Conservation (phyloP, 164 flowering plant species). For the Liquidambar formosana region DNA sequence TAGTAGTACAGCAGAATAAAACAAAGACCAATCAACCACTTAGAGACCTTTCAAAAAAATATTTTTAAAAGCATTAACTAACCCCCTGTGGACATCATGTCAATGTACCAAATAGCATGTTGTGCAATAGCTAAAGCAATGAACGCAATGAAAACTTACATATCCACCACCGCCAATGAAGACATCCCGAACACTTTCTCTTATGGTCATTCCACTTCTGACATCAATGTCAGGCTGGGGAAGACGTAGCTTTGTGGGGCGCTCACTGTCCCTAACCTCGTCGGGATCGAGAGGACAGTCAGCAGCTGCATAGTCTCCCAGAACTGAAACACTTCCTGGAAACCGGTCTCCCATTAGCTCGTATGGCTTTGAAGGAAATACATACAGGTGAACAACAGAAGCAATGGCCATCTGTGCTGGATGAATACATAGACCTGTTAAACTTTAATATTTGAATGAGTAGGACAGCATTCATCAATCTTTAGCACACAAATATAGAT, state of each 20-base stretch:
- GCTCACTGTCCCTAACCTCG: slow-evolving; percentile 93
- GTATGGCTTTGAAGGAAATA: slow-evolving; percentile 91
- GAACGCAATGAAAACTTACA: slow-evolving; percentile 47
- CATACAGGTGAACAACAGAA: slow-evolving; percentile 87
- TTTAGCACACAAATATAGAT: background rate
- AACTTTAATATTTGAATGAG: slow-evolving; percentile 20
- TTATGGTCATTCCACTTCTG: slow-evolving; percentile 72
- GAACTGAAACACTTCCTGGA: slow-evolving; percentile 75
- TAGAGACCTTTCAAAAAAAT: too few species aligned
- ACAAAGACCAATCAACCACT: too few species aligned
- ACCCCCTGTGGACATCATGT: too few species aligned
- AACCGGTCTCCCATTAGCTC: slow-evolving; percentile 78
- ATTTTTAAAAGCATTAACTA: too few species aligned
- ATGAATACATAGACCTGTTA: slow-evolving; percentile 46
- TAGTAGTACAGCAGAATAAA: too few species aligned
- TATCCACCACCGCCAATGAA: slow-evolving; percentile 89
- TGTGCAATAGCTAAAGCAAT: too few species aligned
- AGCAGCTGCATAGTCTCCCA: slow-evolving; percentile 88
- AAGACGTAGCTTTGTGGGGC: slow-evolving; percentile 89
- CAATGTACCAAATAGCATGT: too few species aligned
- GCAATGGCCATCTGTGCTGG: slow-evolving; percentile 99
- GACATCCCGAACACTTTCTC: slow-evolving; percentile 90
- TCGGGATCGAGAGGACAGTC: slow-evolving; percentile 96
- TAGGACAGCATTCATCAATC: background rate
- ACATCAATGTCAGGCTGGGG: slow-evolving; percentile 68